A percentile compares a stretch with the other conserved stretches of the same genome.
These are phyloP conservation scores for Eucalyptus pumila DNA, from an alignment of 345 rosid genomes.

Conservation along the genomic window DNA sequence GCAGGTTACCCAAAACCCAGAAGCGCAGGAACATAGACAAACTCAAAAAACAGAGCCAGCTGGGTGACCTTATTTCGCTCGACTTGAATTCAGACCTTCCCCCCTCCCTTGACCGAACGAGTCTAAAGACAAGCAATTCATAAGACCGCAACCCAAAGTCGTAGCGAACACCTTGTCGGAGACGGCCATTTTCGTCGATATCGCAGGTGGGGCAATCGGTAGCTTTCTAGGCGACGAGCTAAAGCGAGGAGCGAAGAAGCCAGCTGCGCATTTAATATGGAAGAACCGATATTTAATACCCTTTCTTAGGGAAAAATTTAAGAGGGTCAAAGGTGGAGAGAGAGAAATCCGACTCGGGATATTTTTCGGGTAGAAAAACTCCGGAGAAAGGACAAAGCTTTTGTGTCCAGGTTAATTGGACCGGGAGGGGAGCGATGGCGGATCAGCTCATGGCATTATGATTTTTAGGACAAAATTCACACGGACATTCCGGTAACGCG, in stretches of 20 bases:
- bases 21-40: background rate
- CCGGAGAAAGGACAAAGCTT: background rate
- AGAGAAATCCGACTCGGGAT: background rate
- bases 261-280: background rate
- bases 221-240: rapidly evolving
- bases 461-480: too few species aligned
- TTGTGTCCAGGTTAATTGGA: background rate
- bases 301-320: background rate
- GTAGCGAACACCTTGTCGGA: too few species aligned
- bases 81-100: background rate
- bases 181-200: too few species aligned
- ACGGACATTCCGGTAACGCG: background rate
- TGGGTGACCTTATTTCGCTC: background rate
- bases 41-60: background rate
- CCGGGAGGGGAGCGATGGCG: too few species aligned
- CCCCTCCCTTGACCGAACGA: background rate
- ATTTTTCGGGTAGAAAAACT: background rate
- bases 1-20: background rate
- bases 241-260: too few species aligned
- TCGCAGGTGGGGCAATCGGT: too few species aligned
- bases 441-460: too few species aligned
- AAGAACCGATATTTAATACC: too few species aligned
- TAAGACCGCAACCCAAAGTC: background rate
- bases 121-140: background rate
- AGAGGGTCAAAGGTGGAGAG: background rate